Base-by-base conservation (phyloP, 352 stramenopile species). In the Pythium aquatile region DNA sequence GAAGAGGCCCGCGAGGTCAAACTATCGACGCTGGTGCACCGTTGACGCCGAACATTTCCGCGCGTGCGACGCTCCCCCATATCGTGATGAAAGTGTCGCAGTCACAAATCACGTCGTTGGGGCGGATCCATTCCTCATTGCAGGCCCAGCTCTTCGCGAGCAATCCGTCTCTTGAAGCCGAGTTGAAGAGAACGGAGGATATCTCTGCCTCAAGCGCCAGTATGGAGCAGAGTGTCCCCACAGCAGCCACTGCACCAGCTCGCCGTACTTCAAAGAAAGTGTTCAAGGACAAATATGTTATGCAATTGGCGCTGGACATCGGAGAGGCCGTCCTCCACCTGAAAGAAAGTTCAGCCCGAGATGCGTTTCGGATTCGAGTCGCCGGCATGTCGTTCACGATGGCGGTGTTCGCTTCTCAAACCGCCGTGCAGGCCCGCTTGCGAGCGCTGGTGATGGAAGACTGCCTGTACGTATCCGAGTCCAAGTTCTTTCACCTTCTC, bases 361-460 rank as follows among this genome's bases (percentile, higher is more conserved):
- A 92, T 37, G 81, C 81, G 11, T 89, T 92, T 58, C 53, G 73
- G 6, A 33, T 90, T 29, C 68, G 73, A 39, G 58, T 87, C 0
- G 70, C 66, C 17, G 68, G 86, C 30, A 85, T 76, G 13, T 81
- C 76, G 1, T 85, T 87, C 30, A 70, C 76, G n/a, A 24, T 78
- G 16, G 64, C 71, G 10, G 58, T 74, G 5, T 89, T 86, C 35
- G 72, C 79, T 14, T 70, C 70, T 16, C 76, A 84, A 46, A 82
- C 82, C 32, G 63, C 69, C 7, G 66, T 87, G 17, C 74, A 85
- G 68, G 79, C 81, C 47, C 67, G 72, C 26, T 55, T 92, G 24
- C 75, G 81, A 55, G 66, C 79, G 5, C 65, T 92, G 7, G 51
- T 84, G 44, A 89, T 92, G 81, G 77, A 92, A 65, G 83, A 92